Percentiles rank a stretch among this genome's conserved stretches.
Conservation (phyloP, 306 rosid species). For the Casuarina equisetifolia region DNA sequence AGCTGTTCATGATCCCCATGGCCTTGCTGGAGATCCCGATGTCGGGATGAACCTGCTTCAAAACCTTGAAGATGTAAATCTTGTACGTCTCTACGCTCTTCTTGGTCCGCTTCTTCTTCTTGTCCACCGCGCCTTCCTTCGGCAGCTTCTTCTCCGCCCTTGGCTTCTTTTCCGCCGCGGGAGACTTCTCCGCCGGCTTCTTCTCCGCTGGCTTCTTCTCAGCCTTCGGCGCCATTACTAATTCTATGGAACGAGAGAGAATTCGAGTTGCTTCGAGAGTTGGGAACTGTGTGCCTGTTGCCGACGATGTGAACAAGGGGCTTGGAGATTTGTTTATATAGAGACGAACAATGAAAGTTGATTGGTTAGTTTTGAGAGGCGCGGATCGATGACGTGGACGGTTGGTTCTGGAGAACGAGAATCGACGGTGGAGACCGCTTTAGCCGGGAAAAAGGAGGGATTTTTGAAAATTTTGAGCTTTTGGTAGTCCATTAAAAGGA, state of each 20-base stretch:
- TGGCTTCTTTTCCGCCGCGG: slow-evolving; percentile 36
- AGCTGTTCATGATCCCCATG: slow-evolving; percentile 53
- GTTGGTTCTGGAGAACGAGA: not conserved
- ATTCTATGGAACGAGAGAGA: too few species aligned
- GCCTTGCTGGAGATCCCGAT: slow-evolving; percentile 51
- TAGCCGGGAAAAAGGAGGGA: not conserved
- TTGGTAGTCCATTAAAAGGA: not conserved
- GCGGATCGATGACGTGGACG: slow-evolving; percentile 41
- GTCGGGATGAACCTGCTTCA: slow-evolving; percentile 57
- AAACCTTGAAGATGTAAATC: slow-evolving; percentile 46
- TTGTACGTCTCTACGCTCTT: slow-evolving; percentile 42
- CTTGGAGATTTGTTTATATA: slow-evolving; percentile 15
- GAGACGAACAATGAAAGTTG: slow-evolving; percentile 3
- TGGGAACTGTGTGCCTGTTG: too few species aligned
- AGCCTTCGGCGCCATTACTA: slow-evolving; percentile 36
- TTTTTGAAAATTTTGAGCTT: not conserved
- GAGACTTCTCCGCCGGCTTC: slow-evolving; percentile 50
- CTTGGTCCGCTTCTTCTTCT: slow-evolving; percentile 37
- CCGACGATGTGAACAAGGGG: not conserved
- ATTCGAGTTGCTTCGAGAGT: not conserved
- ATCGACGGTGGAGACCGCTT: not conserved
- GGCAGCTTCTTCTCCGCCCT: slow-evolving; percentile 47
- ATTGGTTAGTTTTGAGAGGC: slow-evolving; percentile 16
- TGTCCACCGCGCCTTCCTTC: slow-evolving; percentile 5
- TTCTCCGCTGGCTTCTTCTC: slow-evolving; percentile 44